Evolutionary conservation across 192 early-diverging fungal genomes (phyloP), one percentile per base, ranked within the genome.

Genomic region (Martensiomyces pterosporus): DNA sequence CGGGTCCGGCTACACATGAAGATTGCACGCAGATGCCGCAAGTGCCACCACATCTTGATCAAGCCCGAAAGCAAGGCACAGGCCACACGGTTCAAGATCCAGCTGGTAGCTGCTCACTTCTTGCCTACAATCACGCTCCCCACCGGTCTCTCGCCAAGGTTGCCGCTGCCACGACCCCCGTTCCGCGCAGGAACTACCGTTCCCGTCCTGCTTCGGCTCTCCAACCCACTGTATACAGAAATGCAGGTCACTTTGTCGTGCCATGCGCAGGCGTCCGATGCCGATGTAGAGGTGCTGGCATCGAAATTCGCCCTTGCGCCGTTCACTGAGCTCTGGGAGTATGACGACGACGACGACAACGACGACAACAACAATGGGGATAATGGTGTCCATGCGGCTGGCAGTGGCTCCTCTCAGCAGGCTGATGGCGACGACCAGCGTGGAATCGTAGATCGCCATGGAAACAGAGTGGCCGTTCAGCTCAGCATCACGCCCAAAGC

Each of bases 21-120:
- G 62, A 82, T 85, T 19, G 75, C 87, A 0, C 90, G 92, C 27
- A 80, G 90, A 24, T 97, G 94, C 61, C 80, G 89, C 27, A 58
- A 75, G 3, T 97, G 94, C 76, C 83, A 88, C 27, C 86, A 93
- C 58, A 86, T 94, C 33, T 71, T 97, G 16, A 85, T 92, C 47
- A 94, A 94, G 57, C 92, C 94, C 0, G 91, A 94, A 48, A 84
- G 85, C 59, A 94, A 93, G 56, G 90, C 91, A 1, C 90, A 93
- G 49, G 76, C 81, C 5, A 89, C 85, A 1, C 73, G 82, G 42
- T 96, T 93, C 78, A 90, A 87, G 57, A 91, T 96, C 67, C 89
- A 91, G 59, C 76, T 90, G 36, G 81, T 91, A 45, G 93, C 91
- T 0, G 76, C 85, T 43, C 85, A 87, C 55, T 84, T 82, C 55